Base-by-base conservation (phyloP, 1,284 basidiomycete species). In the Butyriboletus regius region DNA sequence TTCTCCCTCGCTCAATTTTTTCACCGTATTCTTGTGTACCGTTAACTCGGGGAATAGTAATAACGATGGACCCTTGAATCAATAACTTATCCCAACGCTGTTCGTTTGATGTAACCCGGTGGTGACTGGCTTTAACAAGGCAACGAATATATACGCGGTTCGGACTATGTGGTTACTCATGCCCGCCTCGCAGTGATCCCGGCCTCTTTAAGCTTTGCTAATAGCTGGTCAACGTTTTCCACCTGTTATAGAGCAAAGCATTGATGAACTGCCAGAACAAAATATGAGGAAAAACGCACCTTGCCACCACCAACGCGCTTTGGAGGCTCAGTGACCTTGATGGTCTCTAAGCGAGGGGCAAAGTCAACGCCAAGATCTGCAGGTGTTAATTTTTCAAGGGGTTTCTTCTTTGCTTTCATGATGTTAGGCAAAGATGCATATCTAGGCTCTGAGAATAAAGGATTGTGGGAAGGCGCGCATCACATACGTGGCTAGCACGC, bases 321-420 rank as follows among this genome's bases (percentile, higher is more conserved):
- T 1, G 91, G 88, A 37, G 95, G 95, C 66, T 97, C 93, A 9
- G 81, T 71, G n/a, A 98, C 88, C 62, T 89, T 91, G 62, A 98
- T 63, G 1, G 85, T 93, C 74, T 97, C 91, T 32, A 98, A 73
- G 39, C 82, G 77, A 15, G 91, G 91, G 1, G 81, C 77, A 38
- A 87, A 75, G 67, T 93, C 87, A 34, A 94, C 73, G n/a, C 85
- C 84, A 14, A 98, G 83, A 60, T 95, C 91, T 42, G 78, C 75
- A 9, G 91, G 76, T 31, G 82, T 82, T 54, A 93, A 63, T 65
- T 91, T 94, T 72, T 94, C 86, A 45, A 98, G 74, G 22, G 89
- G 88, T 75, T 99, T 99, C 81, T 98, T 99, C 80, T 98, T 98
- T 22, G 95, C 95, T 74, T 95, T 95, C 91, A 95, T 96, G 70